Base-by-base conservation (phyloP, 1,284 basidiomycete species). In the Termitomyces sp. region DNA sequence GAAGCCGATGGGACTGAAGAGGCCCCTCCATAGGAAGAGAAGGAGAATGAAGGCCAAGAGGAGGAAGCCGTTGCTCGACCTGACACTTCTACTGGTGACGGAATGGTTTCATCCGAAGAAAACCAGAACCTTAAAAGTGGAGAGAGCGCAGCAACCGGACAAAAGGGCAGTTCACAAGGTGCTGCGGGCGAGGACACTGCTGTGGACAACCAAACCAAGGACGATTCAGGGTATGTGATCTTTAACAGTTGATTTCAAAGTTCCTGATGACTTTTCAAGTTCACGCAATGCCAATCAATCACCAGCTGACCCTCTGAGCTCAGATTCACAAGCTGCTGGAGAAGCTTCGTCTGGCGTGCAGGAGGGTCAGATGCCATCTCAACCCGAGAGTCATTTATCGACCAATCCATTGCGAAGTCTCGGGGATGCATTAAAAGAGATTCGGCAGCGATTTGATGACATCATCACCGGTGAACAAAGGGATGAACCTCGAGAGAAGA, bases 371-470 rank as follows among this genome's bases (percentile, higher is more conserved):
- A 70, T 71, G 4, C 63, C 76, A 6, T 68, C 76, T 19, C 76
- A 76, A 34, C 72, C 66, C 21, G 65, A 76, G 15, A 64, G 63
- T 13, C 70, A 71, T n/a, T 63, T 72, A 15, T 56, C 70, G 31
- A 69, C 68, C 41, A 89, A 93, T 62, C 84, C 90, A 3, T 73
- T 89, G 28, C 90, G 94, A 53, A 89, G 83, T 58, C 82, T 96
- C 2, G 94, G 94, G 36, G 95, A 98, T 67, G 83, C 91, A 1
- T 70, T 94, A 53, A 83, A 90, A 61, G 90, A 95, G 65, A 91
- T 98, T 61, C 84, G 82, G 52, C 86, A 90, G 58, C 84, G 88
- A 13, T 84, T 94, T 60, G 85, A 96, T 58, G 88, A 94, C 58
- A 98, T 98, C 58, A 74, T 91, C 54, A 80, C 84, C 69, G 67